A percentile compares a stretch with the other conserved stretches of the same genome.
Conservation (phyloP, 768 basidiomycete genomes). For the Lentinus tigrinus region DNA sequence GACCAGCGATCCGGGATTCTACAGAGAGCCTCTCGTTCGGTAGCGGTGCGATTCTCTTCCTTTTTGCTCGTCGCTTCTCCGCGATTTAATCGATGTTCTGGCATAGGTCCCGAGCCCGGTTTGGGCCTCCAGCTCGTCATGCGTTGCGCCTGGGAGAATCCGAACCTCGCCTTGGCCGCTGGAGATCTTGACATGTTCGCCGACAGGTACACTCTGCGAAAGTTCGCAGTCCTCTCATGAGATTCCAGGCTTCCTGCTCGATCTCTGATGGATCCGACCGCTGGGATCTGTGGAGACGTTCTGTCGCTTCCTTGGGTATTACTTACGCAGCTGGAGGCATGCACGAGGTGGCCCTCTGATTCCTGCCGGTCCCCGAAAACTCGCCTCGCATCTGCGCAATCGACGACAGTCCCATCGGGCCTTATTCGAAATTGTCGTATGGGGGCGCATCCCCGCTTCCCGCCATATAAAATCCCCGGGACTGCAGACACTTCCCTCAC, state of each 20-base stretch:
- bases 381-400: not conserved
- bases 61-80: conserved; percentile 1
- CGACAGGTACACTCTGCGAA: not conserved
- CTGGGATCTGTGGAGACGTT: not conserved
- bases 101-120: conserved; percentile 5
- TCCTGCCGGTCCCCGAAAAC: not conserved
- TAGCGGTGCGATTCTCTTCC: conserved; percentile 4
- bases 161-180: not conserved
- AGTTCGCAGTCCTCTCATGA: not conserved
- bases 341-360: not conserved
- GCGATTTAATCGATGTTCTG: not conserved
- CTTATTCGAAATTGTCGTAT: not conserved
- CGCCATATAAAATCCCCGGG: not conserved
- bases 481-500: not conserved
- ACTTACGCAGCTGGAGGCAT: not conserved
- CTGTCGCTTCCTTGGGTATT: not conserved
- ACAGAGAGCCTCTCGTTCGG: not conserved
- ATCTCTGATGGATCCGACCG: not conserved
- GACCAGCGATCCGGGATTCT: not conserved
- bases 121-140: conserved; percentile 2
- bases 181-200: not conserved
- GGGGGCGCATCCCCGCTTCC: not conserved
- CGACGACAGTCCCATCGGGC: not conserved
- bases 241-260: not conserved
- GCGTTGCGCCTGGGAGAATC: conserved; percentile 4